A percentile compares a stretch with the other conserved stretches of the same genome.
These are phyloP conservation scores for Phytophthora chlamydospora DNA, from an alignment of 352 stramenopile genomes.

Conservation along the genomic window DNA sequence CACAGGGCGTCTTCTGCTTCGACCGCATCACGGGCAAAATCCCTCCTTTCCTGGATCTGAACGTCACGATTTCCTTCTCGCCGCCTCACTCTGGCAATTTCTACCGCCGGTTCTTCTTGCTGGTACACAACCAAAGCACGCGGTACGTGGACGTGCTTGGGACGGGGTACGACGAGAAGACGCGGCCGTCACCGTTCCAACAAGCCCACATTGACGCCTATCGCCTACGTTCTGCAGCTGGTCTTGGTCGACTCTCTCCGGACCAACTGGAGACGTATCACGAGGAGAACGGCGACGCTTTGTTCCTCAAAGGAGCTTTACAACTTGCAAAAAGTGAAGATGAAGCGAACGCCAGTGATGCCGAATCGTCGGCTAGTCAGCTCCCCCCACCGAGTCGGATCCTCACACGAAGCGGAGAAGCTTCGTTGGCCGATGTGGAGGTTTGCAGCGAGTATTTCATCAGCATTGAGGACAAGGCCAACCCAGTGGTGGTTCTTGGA, in stretches of 20 bases:
- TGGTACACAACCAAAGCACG: slow-evolving; percentile 87
- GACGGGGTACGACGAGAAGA: slow-evolving; percentile 89
- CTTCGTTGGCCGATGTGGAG: slow-evolving; percentile 71
- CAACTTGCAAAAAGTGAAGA: slow-evolving; percentile 33
- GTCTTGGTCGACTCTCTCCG: slow-evolving; percentile 74
- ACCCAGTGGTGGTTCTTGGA: slow-evolving; percentile 52
- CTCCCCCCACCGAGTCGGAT: slow-evolving; percentile 45
- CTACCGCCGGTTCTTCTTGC: slow-evolving; percentile 88
- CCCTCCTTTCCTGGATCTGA: slow-evolving; percentile 72
- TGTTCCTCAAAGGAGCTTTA: slow-evolving; percentile 70
- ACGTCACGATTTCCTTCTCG: slow-evolving; percentile 89
- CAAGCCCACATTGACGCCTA: slow-evolving; percentile 92
- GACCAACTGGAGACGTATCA: slow-evolving; percentile 85
- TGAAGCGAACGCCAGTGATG: slow-evolving; percentile 10
- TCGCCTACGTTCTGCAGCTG: slow-evolving; percentile 51
- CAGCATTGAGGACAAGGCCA: slow-evolving; percentile 59
- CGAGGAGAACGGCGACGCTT: slow-evolving; percentile 65
- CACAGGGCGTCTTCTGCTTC: slow-evolving; percentile 87
- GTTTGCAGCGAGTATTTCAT: slow-evolving; percentile 89
- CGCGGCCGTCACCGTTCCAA: slow-evolving; percentile 90
- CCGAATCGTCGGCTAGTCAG: background rate
- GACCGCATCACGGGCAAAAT: slow-evolving; percentile 79
- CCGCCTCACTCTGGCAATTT: slow-evolving; percentile 86
- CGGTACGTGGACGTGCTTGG: slow-evolving; percentile 90
- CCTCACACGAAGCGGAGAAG: slow-evolving; percentile 87